A percentile compares a stretch with the other conserved stretches of the same genome.
phyloP scores from a whole-genome alignment of 768 basidiomycete genomes.

The Podaxis pistillaris region DNA sequence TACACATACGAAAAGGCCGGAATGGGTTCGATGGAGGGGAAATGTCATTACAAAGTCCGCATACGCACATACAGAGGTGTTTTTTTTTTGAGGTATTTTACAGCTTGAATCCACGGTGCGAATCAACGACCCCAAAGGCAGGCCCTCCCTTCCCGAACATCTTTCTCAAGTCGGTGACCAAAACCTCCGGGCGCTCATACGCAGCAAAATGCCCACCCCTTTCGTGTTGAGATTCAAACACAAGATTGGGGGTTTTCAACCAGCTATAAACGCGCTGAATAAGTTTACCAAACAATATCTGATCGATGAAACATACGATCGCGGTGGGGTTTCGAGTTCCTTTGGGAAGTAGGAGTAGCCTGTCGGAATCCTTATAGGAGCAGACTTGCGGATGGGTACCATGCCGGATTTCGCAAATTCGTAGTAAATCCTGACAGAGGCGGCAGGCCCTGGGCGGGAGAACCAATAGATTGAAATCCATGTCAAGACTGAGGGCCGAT shows the following conservation, averaged over 20 bases:
- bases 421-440: constrained; percentile 58
- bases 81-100: not conserved
- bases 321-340: constrained; percentile 34
- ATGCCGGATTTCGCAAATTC: constrained; percentile 31
- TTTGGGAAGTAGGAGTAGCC: constrained; percentile 54
- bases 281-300: not conserved
- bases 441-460: constrained; percentile 55
- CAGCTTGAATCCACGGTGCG: constrained; percentile 35
- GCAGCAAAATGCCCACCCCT: constrained; percentile 62
- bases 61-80: no score
- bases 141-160: constrained; percentile 57
- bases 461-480: constrained; percentile 62
- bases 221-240: constrained; percentile 48
- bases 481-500: constrained; percentile 40
- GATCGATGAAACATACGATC: constrained; percentile 24
- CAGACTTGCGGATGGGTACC: constrained; percentile 2
- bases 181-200: constrained; percentile 43
- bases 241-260: constrained; percentile 33
- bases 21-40: no score
- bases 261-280: constrained; percentile 34
- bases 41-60: no score
- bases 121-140: constrained; percentile 46
- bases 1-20: no score
- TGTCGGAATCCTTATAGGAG: constrained; percentile 34
- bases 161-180: constrained; percentile 48